Percentiles rank a stretch among this genome's conserved stretches.
phyloP scores from a whole-genome alignment of 306 rosid genomes.

The Cucurbita ficifolia region DNA sequence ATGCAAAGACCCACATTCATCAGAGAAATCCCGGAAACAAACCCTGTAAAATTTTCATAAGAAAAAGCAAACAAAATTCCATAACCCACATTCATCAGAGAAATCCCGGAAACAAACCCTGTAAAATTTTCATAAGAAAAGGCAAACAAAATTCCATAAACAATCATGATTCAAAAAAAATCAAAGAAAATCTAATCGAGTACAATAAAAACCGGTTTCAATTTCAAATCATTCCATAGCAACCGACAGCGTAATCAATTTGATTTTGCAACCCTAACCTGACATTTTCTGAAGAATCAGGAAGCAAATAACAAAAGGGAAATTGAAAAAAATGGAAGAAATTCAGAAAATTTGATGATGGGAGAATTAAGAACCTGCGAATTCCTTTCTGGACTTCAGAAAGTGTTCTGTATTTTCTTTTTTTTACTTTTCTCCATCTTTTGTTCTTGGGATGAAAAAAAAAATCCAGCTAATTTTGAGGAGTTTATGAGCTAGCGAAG shows the following conservation, averaged over 20 bases:
- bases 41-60: not conserved
- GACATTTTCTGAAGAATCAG: not conserved
- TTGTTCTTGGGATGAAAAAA: not conserved
- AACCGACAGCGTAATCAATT: not conserved
- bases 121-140: not conserved
- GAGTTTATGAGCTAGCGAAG: not conserved
- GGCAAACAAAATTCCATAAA: not conserved
- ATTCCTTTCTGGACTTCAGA: not conserved
- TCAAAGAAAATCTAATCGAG: not conserved
- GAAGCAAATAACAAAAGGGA: not conserved
- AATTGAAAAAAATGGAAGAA: not conserved
- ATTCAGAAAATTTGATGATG: not conserved
- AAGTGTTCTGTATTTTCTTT: not conserved
- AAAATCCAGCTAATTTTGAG: not conserved
- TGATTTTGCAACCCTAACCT: not conserved
- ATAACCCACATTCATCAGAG: slow-evolving; percentile 12
- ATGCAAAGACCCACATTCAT: slow-evolving; percentile 8
- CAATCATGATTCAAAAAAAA: not conserved
- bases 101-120: slow-evolving; percentile 13
- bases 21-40: slow-evolving; percentile 17
- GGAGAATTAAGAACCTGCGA: not conserved
- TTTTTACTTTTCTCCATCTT: not conserved
- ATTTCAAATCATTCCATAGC: not conserved
- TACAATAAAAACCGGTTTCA: not conserved
- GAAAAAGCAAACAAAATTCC: not conserved